Base-by-base conservation (phyloP, 108 stramenopile genomes). In the Fragilariopsis cylindrus region DNA sequence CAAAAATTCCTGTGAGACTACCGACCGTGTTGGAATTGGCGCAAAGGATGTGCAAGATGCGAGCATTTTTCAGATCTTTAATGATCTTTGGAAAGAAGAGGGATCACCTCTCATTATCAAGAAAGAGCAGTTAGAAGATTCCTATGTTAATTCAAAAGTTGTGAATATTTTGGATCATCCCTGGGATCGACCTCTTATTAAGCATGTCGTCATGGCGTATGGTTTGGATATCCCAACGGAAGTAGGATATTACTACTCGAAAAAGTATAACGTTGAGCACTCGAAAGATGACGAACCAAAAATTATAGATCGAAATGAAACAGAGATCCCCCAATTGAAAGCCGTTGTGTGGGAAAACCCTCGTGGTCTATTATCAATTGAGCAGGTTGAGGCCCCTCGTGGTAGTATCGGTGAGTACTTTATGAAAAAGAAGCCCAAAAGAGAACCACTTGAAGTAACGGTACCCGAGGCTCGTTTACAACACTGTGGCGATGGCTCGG, bases 211-310 rank as follows among this genome's bases (percentile, higher is more conserved):
- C 15, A 85, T 95, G 89, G 87, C 88, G 2, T 96, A 96, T 70
- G 95, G 95, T 5, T 81, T 85, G 11, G 91, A 96, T 60, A 65
- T 91, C 16, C 87, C 95, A 1, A 96, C 95, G 3, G 95, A 96
- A 79, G 85, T 82, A 7, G 92, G 91, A 13, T 94, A 92, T 70
- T 65, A 80, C 4, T 88, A 88, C 65, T 53, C 56, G 9, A 88
- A 88, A 62, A 65, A 66, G 12, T 39, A 54, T 46, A 50, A 78
- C 18, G 81, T 77, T 63, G 80, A 80, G 19, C 58, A 60, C 58
- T 63, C 62, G 4, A 85, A 82, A 21, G 83, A 87, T 64, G 66
- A 58, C 11, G 47, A 78, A 5, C n/a, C 47, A 15, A 69, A 19
- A 0, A 48, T 48, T 47, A 62, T 52, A 1, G 48, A 71, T n/a